These are phyloP conservation scores for Globisporangium barbulae DNA, from an alignment of 352 stramenopile genomes.

Conservation along the genomic window DNA sequence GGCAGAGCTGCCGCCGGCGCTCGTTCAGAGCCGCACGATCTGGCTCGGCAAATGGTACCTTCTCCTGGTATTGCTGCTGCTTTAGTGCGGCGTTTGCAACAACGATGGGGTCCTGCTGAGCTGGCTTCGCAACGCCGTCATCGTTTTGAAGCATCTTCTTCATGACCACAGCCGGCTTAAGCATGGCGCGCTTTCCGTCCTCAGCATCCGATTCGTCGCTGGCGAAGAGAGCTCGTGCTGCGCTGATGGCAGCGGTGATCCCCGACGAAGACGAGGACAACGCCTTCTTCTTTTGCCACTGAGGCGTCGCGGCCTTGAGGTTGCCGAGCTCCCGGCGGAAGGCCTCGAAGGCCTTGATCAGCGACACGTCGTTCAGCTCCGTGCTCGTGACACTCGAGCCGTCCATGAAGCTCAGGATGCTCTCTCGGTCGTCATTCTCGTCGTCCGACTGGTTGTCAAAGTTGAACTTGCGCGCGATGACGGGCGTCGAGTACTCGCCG, in stretches of 20 bases:
- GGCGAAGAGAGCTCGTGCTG: conserved; percentile 13
- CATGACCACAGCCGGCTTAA: neutral
- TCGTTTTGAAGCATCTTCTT: neutral
- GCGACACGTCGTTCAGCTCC: conserved; percentile 55
- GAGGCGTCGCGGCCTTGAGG: conserved; percentile 6
- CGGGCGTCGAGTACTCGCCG: conserved; percentile 48
- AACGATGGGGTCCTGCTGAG: neutral
- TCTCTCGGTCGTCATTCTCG: conserved; percentile 31
- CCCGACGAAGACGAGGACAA: conserved; percentile 6
- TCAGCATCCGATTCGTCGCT: neutral
- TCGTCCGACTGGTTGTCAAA: conserved; percentile 58
- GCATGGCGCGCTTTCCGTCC: neutral
- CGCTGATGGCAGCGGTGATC: conserved; percentile 14
- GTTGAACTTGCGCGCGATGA: conserved; percentile 56
- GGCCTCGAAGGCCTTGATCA: conserved; percentile 44
- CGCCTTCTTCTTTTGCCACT: neutral
- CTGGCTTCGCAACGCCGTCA: neutral
- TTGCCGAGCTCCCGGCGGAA: conserved; percentile 39
- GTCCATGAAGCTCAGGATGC: conserved; percentile 43
- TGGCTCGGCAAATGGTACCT: neutral
- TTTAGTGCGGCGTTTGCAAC: neutral
- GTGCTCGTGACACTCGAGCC: conserved; percentile 49
- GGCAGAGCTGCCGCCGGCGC: conserved; percentile 38
- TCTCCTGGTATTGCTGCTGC: neutral
- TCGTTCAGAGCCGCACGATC: conserved; percentile 23